Base-by-base conservation (phyloP, 441 rosid genomes). In the Cnidoscolus chayamansa region DNA sequence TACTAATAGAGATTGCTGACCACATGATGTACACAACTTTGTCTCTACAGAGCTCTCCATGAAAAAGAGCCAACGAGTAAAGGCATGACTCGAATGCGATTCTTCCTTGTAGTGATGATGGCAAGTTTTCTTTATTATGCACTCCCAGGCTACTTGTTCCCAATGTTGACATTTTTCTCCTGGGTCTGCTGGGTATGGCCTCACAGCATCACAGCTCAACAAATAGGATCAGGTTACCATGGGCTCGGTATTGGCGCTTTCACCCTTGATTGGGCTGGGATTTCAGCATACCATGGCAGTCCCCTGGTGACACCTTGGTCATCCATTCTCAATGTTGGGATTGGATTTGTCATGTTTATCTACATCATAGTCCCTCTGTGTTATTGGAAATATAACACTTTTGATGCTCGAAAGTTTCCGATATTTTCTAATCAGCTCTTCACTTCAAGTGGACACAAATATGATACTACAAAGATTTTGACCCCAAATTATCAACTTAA, bases 151-250 rank as follows among this genome's bases (percentile, higher is more conserved):
- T 94, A 94, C 77, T 80, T 94, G 43, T 86, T 94, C 81, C 89
- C 91, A 10, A 87, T 94, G 65, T 80, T 94, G 83, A 90, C 98
- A 2, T 94, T 94, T 83, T 94, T 94, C 86, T 92, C 98, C 9
- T 94, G 97, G 98, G 94, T 92, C n/a, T 94, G 98, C 74, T 94
- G 97, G 98, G 88, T 61, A 32, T 90, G 92, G 93, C 97, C 98
- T 2, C 71, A 67, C 50, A 90, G 86, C 80, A 82, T 92, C 80
- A 89, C 96, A 4, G 98, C 98, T 51, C 98, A 94, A 77, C 97
- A 94, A 67, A 73, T 94, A 7, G 98, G 98, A 1, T 94, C 98
- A 1, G 98, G 94, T 10, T 90, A 91, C 87, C 93, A 94, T 59
- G 97, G 98, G 10, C 95, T 94, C 0, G 97, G 97, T 0, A 65